Conservation (phyloP, 306 rosid genomes). For the Vachellia pachyceras region DNA sequence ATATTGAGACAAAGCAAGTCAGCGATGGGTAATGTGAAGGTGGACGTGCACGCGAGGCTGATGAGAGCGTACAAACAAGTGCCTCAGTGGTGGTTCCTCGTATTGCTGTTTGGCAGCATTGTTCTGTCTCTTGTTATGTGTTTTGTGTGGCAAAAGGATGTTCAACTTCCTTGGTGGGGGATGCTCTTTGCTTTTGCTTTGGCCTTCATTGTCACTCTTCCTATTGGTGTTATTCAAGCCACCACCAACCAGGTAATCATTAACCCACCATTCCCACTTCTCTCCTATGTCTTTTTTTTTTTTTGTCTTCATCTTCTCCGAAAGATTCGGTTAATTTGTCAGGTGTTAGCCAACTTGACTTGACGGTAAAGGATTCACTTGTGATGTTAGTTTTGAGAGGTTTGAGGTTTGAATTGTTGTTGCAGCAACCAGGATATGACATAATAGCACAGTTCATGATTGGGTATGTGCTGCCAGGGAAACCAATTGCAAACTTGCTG, state of each 20-base stretch:
- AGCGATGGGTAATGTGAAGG: constrained; percentile 66
- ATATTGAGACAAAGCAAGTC: constrained; percentile 82
- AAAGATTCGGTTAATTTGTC: not conserved
- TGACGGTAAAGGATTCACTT: not conserved
- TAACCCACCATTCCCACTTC: not conserved
- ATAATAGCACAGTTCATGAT: constrained; percentile 95
- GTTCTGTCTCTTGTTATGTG: constrained; percentile 66
- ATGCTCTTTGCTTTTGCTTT: constrained; percentile 86
- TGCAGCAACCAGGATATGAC: constrained; percentile 99
- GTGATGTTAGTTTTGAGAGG: not conserved
- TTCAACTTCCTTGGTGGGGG: constrained; percentile 99
- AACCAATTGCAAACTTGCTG: constrained; percentile 94
- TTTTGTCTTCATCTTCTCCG: not conserved
- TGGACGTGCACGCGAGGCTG: constrained; percentile 85
- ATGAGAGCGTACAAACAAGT: constrained; percentile 89
- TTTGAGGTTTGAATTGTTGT: not conserved
- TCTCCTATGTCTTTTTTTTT: not conserved
- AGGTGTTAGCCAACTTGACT: not conserved
- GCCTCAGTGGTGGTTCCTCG: constrained; percentile 97
- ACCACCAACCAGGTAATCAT: constrained; percentile 88
- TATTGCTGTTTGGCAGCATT: constrained; percentile 69
- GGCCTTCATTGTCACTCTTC: constrained; percentile 92
- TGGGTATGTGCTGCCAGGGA: constrained; percentile 92
- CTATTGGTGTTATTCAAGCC: constrained; percentile 97
- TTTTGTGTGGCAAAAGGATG: constrained; percentile 78